A percentile compares a stretch with the other conserved stretches of the same genome.
These are phyloP conservation scores for Astraeus odoratus DNA, from an alignment of 768 basidiomycete genomes.

Conservation along the genomic window DNA sequence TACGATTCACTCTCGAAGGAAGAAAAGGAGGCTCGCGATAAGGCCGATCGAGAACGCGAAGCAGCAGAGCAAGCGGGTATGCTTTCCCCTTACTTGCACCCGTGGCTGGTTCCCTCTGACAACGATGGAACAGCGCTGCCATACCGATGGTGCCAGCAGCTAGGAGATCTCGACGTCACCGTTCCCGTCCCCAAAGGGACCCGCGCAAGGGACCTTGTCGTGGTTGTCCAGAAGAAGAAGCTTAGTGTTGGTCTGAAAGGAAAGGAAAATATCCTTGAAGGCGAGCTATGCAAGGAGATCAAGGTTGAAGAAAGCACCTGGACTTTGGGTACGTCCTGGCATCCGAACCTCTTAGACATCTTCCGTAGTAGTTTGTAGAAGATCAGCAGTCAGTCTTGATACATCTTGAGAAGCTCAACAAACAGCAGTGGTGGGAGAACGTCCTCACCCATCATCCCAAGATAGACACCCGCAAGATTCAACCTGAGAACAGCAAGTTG, in stretches of 20 bases:
- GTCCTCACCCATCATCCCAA: slow-evolving; percentile 93
- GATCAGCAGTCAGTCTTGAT: slow-evolving; percentile 67
- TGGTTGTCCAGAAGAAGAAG: slow-evolving; percentile 75
- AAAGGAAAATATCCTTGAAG: slow-evolving; percentile 77
- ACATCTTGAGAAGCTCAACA: slow-evolving; percentile 82
- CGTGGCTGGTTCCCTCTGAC: slow-evolving; percentile 12
- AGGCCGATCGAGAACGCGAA: slow-evolving; percentile 62
- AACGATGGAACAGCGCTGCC: slow-evolving; percentile 61
- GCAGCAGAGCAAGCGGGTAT: slow-evolving; percentile 77
- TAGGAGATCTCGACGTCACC: slow-evolving; percentile 78
- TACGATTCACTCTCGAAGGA: slow-evolving; percentile 74
- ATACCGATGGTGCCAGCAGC: slow-evolving; percentile 86
- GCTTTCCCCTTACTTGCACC: slow-evolving; percentile 17
- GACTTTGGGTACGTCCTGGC: slow-evolving; percentile 74
- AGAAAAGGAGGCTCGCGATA: slow-evolving; percentile 70
- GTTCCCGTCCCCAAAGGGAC: slow-evolving; percentile 87
- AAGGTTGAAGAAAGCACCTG: slow-evolving; percentile 96
- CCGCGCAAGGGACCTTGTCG: slow-evolving; percentile 63
- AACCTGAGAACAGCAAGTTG: slow-evolving; percentile 90
- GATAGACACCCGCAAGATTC: slow-evolving; percentile 94
- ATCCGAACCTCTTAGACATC: not conserved
- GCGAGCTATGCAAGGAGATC: slow-evolving; percentile 88
- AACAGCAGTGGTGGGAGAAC: slow-evolving; percentile 97
- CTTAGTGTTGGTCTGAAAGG: slow-evolving; percentile 83
- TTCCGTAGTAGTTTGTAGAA: slow-evolving; percentile 40